Evolutionary conservation across 2,329 filamentous ascomycete genomes (phyloP).

Genomic region (Aspergillus sp.): DNA sequence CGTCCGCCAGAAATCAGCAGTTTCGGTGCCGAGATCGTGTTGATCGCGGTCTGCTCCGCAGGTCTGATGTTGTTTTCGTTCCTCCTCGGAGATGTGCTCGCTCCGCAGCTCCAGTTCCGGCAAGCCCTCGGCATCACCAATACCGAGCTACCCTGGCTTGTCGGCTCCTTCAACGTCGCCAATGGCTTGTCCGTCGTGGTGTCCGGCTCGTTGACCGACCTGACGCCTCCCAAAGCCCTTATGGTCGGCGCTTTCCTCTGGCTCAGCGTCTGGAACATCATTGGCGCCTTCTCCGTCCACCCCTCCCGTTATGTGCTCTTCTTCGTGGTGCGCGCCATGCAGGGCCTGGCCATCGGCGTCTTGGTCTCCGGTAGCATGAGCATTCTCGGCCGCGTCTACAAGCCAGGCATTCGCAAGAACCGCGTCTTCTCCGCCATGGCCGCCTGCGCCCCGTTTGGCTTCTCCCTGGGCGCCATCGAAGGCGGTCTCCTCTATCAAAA

Average conservation of each 20-base stretch:
- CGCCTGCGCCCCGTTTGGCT: conserved; percentile 50
- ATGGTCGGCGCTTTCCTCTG: conserved; percentile 48
- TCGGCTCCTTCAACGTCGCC: conserved; percentile 45
- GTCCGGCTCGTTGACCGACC: conserved; percentile 41
- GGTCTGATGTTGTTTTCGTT: conserved; percentile 48
- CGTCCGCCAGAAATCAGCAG: conserved; percentile 44
- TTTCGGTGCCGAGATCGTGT: conserved; percentile 43
- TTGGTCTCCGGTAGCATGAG: conserved; percentile 53
- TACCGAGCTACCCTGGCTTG: conserved; percentile 46
- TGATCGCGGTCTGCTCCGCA: conserved; percentile 46
- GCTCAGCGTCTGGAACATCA: conserved; percentile 45
- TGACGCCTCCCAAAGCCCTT: conserved; percentile 43
- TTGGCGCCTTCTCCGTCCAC: conserved; percentile 40
- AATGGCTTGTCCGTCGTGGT: conserved; percentile 47
- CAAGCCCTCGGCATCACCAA: conserved; percentile 42
- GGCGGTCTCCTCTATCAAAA: conserved; percentile 44
- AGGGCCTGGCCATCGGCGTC: conserved; percentile 53
- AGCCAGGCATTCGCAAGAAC: conserved; percentile 48
- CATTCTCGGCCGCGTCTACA: conserved; percentile 50
- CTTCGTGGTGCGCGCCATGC: conserved; percentile 43
- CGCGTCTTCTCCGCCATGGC: conserved; percentile 54
- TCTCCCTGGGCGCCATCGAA: conserved; percentile 46
- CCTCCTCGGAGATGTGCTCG: conserved; percentile 45
- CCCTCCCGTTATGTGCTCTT: conserved; percentile 38
- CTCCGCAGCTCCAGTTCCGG: conserved; percentile 42